Evolutionary conservation across 345 rosid species (phyloP).

Genomic region (Dipteronia dyeriana): DNA sequence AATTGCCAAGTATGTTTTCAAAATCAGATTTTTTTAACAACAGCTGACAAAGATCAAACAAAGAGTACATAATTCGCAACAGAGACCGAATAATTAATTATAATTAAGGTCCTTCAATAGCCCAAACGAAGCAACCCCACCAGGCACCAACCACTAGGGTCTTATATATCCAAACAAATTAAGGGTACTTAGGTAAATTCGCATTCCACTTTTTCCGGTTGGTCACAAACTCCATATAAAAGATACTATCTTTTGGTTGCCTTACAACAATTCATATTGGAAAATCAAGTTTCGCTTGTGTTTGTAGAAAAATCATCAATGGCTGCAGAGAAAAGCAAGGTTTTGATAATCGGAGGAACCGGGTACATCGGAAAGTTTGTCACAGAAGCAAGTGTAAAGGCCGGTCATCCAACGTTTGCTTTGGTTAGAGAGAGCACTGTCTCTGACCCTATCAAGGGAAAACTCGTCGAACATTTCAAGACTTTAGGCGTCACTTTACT

Average conservation of each 20-base stretch:
- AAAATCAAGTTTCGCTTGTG: background rate
- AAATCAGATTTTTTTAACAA: background rate
- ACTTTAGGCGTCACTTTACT: constrained; percentile 57
- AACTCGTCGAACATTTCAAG: constrained; percentile 52
- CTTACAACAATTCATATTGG: too few species aligned
- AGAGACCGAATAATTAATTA: too few species aligned
- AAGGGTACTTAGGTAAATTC: constrained; percentile 6
- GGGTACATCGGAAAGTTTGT: constrained; percentile 77
- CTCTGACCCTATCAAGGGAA: constrained; percentile 57
- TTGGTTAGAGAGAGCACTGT: constrained; percentile 55
- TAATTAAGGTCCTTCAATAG: background rate
- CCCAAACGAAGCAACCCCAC: background rate
- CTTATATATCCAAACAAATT: background rate
- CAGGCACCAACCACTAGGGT: background rate
- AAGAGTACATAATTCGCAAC: background rate
- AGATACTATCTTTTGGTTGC: background rate
- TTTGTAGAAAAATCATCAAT: constrained; percentile 23
- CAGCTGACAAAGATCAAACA: background rate
- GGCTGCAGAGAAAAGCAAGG: constrained; percentile 63
- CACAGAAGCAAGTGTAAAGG: constrained; percentile 56
- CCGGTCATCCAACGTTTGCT: constrained; percentile 63
- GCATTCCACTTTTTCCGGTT: background rate
- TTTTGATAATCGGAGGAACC: constrained; percentile 70
- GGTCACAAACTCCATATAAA: background rate
- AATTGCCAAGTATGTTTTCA: background rate